Conservation (phyloP, 495 filamentous ascomycete species). For the Penicillium psychrofluorescens region DNA sequence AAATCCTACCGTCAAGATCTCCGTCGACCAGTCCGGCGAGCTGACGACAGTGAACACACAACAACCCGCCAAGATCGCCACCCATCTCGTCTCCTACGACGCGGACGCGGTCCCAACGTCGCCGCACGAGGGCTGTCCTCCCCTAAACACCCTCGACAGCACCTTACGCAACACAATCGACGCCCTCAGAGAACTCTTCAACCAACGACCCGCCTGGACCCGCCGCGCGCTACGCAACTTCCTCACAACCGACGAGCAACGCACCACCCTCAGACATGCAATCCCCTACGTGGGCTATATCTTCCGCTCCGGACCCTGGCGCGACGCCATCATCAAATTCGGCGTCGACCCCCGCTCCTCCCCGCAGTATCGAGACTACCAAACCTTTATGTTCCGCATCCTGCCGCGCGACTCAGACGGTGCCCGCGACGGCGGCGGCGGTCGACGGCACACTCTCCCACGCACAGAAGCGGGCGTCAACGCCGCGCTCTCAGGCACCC, state of each 20-base stretch:
- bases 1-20: constrained; percentile 50
- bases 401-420: constrained; percentile 72
- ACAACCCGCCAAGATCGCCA: constrained; percentile 39
- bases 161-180: constrained; percentile 52
- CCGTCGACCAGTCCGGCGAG: constrained; percentile 43
- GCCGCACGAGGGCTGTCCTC: constrained; percentile 43
- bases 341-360: constrained; percentile 79
- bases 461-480: constrained; percentile 11
- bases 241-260: constrained; percentile 37
- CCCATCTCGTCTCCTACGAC: constrained; percentile 58
- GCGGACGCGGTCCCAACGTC: constrained; percentile 38
- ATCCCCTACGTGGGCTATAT: constrained; percentile 77
- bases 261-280: constrained; percentile 53
- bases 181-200: constrained; percentile 52
- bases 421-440: constrained; percentile 68
- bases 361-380: constrained; percentile 69
- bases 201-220: constrained; percentile 77
- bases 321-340: constrained; percentile 74
- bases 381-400: constrained; percentile 75
- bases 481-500: constrained; percentile 33
- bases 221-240: constrained; percentile 69
- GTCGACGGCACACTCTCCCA: constrained; percentile 27
- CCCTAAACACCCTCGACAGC: constrained; percentile 36
- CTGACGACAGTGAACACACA: constrained; percentile 47
- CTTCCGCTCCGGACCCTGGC: constrained; percentile 85